phyloP scores from a whole-genome alignment of 495 filamentous ascomycete species.

The Penicillium macrosclerotiorum region DNA sequence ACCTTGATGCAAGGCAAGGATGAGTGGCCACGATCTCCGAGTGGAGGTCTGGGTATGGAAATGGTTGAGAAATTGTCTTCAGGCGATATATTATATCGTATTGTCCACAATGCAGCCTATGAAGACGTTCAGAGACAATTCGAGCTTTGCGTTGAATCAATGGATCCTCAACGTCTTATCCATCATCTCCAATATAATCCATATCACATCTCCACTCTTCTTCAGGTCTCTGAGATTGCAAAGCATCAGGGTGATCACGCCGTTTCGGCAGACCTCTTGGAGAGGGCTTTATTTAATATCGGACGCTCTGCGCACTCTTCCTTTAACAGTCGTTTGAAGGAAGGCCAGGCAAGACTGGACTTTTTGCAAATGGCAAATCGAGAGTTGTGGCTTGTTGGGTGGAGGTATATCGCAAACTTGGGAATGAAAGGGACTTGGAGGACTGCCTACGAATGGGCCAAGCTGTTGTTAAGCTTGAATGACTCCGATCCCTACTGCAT shows the following conservation, averaged over 20 bases:
- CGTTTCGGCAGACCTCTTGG: constrained; percentile 81
- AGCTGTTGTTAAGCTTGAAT: constrained; percentile 74
- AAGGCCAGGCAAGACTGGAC: constrained; percentile 76
- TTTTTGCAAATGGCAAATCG: constrained; percentile 81
- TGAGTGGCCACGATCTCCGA: constrained; percentile 79
- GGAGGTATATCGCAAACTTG: constrained; percentile 80
- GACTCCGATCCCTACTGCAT: constrained; percentile 83
- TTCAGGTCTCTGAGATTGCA: constrained; percentile 89
- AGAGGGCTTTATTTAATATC: constrained; percentile 90
- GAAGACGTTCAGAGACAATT: constrained; percentile 74
- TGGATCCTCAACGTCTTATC: constrained; percentile 73
- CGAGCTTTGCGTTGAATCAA: constrained; percentile 71
- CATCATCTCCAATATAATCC: constrained; percentile 67
- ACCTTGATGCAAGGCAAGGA: constrained; percentile 86
- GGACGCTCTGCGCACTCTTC: constrained; percentile 78
- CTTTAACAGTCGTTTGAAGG: constrained; percentile 70
- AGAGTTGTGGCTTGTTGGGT: constrained; percentile 88
- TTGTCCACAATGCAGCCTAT: constrained; percentile 75
- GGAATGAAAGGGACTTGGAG: constrained; percentile 89
- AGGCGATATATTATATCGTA: constrained; percentile 55
- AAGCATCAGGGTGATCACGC: constrained; percentile 86
- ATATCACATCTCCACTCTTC: constrained; percentile 89
- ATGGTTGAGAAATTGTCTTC: constrained; percentile 57
- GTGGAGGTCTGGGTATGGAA: constrained; percentile 84
- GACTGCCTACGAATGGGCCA: constrained; percentile 90